Base-by-base conservation (phyloP, 805 yeast species). In the Candida pseudoglaebosa region DNA sequence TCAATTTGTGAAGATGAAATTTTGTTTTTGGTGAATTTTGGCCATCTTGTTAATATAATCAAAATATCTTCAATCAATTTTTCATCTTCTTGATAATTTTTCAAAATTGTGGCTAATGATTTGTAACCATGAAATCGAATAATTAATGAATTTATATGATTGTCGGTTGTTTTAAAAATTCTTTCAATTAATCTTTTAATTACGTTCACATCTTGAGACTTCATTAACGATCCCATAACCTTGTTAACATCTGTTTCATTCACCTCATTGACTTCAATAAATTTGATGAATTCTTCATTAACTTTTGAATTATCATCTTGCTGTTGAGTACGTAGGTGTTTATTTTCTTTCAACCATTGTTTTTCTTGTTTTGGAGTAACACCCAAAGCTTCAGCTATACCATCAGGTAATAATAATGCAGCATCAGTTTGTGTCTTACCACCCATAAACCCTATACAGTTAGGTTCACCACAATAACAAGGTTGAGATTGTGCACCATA, bases 371-470 rank as follows among this genome's bases (percentile, higher is more conserved):
- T 71, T 1, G 76, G 65, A 10, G 76, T 67, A 7, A 90, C 82
- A 14, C 95, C 95, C 34, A 93, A 70, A 0, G 96, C 97, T 45
- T 85, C 95, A 7, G 93, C 79, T 24, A 84, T 73, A 17, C 80
- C 76, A 45, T 86, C 91, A 2, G 98, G 96, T 36, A 91, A 70
- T 41, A 87, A 65, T 28, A 86, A 73, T 1, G 91, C 91, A 22
- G 91, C 85, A 49, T 89, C 95, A 2, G 98, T 89, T 65, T 93
- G 99, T 2, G 96, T 91, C 61, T 89, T 90, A 35, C 99, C 99
- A 47, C 98, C 99, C 69, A 91, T 78, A 48, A 84, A 82, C 24
- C 97, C 96, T 31, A 88, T 73, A 73, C 99, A 91, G 61, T 88
- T 90, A 20, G 84, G 71, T 47, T 89, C 95, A 3, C 95, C 96